Conservation (phyloP, 73 alveolate genomes). For the Tetrahymena thermophila region DNA sequence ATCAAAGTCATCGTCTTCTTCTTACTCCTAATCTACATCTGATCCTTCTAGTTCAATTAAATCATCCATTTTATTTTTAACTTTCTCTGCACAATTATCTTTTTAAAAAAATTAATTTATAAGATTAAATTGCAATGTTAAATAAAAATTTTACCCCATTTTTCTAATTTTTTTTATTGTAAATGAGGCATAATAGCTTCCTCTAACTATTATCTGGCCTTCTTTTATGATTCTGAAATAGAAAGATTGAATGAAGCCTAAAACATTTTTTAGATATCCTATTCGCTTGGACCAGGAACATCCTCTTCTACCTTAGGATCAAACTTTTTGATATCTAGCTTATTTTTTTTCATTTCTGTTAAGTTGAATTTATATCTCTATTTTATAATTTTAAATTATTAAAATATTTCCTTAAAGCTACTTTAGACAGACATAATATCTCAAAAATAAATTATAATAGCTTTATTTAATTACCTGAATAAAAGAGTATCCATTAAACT, state of each 20-base stretch:
- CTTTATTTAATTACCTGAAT: background rate
- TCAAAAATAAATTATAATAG: background rate
- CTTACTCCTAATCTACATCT: background rate
- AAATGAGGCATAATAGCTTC: background rate
- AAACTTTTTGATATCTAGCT: background rate
- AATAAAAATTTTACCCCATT: background rate
- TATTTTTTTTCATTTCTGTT: background rate
- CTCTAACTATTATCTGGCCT: background rate
- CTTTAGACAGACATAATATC: too few species aligned
- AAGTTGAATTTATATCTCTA: background rate
- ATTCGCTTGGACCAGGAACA: background rate
- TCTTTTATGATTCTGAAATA: background rate
- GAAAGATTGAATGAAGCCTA: background rate
- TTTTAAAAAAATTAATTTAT: background rate
- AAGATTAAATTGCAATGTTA: background rate
- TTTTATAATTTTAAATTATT: background rate
- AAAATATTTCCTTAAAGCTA: background rate
- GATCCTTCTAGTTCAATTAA: background rate
- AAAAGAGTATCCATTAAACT: background rate
- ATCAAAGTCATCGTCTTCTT: background rate
- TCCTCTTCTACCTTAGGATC: background rate
- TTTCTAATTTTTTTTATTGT: background rate
- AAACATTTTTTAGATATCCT: background rate
- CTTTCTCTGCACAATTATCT: slow-evolving; percentile 1
- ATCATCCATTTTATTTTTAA: background rate